phyloP scores from a whole-genome alignment of 2,329 filamentous ascomycete genomes.

The Pezicula radicicola region DNA sequence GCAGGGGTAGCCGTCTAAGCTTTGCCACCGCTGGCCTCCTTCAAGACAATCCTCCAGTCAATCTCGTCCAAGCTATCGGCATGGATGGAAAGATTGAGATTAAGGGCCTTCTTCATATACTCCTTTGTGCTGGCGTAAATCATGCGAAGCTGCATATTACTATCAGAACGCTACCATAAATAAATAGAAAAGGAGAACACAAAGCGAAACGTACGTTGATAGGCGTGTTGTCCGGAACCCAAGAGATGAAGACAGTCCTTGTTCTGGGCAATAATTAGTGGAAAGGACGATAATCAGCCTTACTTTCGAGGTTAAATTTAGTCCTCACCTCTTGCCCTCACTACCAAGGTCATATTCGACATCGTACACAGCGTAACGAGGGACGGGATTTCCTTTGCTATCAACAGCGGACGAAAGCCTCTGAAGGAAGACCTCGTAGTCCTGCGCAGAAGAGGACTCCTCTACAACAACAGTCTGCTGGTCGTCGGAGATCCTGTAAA shows the following conservation, averaged over 20 bases:
- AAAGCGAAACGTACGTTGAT: neutral
- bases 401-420: neutral
- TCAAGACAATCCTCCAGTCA: neutral
- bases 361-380: neutral
- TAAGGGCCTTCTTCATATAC: neutral
- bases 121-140: neutral
- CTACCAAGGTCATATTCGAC: neutral
- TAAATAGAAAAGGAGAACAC: neutral
- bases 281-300: neutral
- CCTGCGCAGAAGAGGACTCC: neutral
- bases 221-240: neutral
- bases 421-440: neutral
- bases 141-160: neutral
- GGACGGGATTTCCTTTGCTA: neutral
- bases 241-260: neutral
- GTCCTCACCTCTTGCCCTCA: neutral
- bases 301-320: neutral
- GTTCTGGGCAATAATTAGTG: neutral
- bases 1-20: neutral
- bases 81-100: neutral
- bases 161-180: neutral
- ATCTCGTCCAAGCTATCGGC: neutral
- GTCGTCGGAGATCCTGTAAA: neutral
- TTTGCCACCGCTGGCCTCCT: neutral
- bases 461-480: neutral